A percentile compares a stretch with the other conserved stretches of the same genome.
Evolutionary conservation across 1,284 basidiomycete genomes (phyloP).

Genomic region (Melampsora abietis-canadensis): DNA sequence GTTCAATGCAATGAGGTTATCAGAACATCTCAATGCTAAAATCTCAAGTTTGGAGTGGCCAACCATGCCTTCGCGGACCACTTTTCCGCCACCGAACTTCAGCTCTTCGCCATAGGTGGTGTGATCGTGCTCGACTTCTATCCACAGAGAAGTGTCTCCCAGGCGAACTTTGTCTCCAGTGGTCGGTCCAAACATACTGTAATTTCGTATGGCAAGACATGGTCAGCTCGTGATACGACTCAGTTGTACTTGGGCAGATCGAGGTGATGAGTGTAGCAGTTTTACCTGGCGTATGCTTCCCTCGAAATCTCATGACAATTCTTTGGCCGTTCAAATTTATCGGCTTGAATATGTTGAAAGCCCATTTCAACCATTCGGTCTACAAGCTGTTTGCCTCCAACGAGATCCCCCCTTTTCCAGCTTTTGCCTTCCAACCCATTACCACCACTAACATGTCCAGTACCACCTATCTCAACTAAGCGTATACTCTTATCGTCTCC

Average conservation of each 20-base stretch:
- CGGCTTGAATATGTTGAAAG: conserved; percentile 53
- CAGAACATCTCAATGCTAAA: background rate
- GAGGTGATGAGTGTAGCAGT: too few species aligned
- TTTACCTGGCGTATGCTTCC: conserved; percentile 60
- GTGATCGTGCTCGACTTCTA: conserved; percentile 85
- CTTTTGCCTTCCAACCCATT: conserved; percentile 61
- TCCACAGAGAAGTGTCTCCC: conserved; percentile 86
- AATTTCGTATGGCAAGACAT: conserved; percentile 58
- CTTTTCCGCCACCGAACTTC: conserved; percentile 95
- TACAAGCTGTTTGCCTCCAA: conserved; percentile 61
- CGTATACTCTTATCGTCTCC: conserved; percentile 81
- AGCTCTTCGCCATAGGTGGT: conserved; percentile 86
- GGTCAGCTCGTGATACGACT: conserved; percentile 62
- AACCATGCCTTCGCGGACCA: conserved; percentile 84
- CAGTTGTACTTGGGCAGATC: background rate
- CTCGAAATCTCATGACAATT: conserved; percentile 47
- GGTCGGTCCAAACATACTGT: conserved; percentile 89
- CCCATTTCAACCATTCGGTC: conserved; percentile 57
- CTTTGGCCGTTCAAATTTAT: conserved; percentile 49
- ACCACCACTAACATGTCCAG: conserved; percentile 71
- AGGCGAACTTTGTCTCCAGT: conserved; percentile 82
- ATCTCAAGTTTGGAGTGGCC: background rate
- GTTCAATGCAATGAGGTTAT: conserved; percentile 43
- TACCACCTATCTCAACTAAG: conserved; percentile 75
- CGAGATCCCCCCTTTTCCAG: conserved; percentile 57